Evolutionary conservation across 129 eudicot species (phyloP).

Genomic region (Flaveria trinervia): DNA sequence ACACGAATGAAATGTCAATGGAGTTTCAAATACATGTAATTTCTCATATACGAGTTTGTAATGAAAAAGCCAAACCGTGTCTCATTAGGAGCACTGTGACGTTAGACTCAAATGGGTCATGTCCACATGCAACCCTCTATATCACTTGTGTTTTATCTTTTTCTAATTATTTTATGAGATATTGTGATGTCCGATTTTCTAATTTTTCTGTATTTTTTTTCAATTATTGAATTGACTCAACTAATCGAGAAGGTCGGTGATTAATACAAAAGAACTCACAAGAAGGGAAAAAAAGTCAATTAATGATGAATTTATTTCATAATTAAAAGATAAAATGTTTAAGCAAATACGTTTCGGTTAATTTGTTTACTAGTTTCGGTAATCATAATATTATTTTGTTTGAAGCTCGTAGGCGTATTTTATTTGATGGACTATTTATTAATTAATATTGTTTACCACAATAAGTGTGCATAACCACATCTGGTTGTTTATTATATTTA

Average conservation of each 20-base stretch:
- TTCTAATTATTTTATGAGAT: not conserved
- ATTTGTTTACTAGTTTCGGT: not conserved
- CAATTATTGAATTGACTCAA: not conserved
- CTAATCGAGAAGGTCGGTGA: constrained; percentile 14
- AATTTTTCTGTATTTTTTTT: not conserved
- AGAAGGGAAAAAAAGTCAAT: constrained; percentile 8
- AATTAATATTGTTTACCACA: no score
- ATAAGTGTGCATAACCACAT: no score
- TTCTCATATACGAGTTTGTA: constrained; percentile 21
- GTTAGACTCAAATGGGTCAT: constrained; percentile 27
- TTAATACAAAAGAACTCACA: not conserved
- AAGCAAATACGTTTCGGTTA: not conserved
- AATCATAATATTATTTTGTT: no score
- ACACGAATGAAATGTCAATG: constrained; percentile 35
- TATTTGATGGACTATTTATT: no score
- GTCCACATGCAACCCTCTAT: constrained; percentile 23
- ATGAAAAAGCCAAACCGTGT: constrained; percentile 41
- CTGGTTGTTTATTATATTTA: no score
- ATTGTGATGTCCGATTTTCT: not conserved
- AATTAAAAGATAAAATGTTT: not conserved
- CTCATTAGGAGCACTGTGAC: constrained; percentile 32
- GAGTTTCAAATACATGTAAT: constrained; percentile 26
- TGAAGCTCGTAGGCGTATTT: no score
- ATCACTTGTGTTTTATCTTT: not conserved
- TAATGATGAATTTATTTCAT: not conserved